phyloP scores from a whole-genome alignment of 257 asterid genomes.

The Mentha longifolia region DNA sequence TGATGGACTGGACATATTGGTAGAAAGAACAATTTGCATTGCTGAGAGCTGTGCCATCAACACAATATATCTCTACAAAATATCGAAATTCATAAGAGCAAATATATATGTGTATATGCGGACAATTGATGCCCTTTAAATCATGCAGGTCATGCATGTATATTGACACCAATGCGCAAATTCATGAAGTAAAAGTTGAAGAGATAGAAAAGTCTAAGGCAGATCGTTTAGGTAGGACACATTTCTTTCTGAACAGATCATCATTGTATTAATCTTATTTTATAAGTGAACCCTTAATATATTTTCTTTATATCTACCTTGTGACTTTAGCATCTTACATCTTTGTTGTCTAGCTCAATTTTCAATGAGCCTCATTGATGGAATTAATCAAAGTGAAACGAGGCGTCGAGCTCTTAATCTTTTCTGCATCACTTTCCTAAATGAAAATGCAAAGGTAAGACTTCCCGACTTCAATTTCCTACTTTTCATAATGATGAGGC shows the following conservation, averaged over 20 bases:
- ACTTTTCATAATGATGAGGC: conserved; percentile 14
- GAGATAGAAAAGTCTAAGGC: conserved; percentile 65
- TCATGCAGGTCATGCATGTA: conserved; percentile 70
- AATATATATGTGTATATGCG: neutral
- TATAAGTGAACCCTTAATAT: conserved; percentile 10
- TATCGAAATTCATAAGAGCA: too few relatives aligned
- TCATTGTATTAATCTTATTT: conserved; percentile 25
- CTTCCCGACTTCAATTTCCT: conserved; percentile 22
- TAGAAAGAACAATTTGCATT: neutral
- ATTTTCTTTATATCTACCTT: conserved; percentile 5
- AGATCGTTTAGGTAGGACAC: conserved; percentile 73
- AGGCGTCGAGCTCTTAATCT: conserved; percentile 88
- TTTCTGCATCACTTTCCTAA: conserved; percentile 73
- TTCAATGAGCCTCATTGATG: conserved; percentile 72
- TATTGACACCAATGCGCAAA: conserved; percentile 57
- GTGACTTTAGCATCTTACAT: conserved; percentile 27
- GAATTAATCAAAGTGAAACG: conserved; percentile 77
- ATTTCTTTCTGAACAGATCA: conserved; percentile 9
- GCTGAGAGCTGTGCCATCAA: conserved; percentile 15
- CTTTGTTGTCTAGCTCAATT: conserved; percentile 58
- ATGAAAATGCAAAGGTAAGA: conserved; percentile 72
- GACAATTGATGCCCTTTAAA: conserved; percentile 28
- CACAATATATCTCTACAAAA: conserved; percentile 11
- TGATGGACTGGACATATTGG: neutral
- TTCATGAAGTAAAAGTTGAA: conserved; percentile 59